Evolutionary conservation across 495 filamentous ascomycete species (phyloP), one percentile per base, ranked within the genome.

Genomic region (Penicillium longicatenatum): DNA sequence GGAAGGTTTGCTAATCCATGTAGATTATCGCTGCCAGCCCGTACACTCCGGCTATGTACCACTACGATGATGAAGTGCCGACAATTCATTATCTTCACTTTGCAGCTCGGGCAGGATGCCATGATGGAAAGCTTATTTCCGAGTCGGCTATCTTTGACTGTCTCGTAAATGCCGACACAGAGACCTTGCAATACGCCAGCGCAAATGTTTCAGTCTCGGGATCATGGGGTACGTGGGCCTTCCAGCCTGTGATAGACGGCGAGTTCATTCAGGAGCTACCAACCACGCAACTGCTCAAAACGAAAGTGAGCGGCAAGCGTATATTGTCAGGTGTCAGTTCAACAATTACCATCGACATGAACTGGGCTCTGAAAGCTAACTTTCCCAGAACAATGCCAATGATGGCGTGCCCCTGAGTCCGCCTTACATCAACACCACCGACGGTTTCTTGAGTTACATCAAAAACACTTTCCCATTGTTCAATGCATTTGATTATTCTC

Each of bases 201-300:
- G 72, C 68, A 11, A 70, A 55, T 24, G 73, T 85, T 29, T 85
- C 79, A 14, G 68, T 69, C 30, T 67, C 72, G 9, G 78, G 73
- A 4, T 68, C 71, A 41, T 76, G 50, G 52, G 76, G 70, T 60
- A 82, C 80, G 33, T 89, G 82, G 80, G 83, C 74, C 1, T 88
- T 88, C 59, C 62, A 84, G 24, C 86, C 86, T 8, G 86, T 89
- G 3, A 82, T 84, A 2, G 87, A 90, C 57, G 86, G 81, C 4
- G 67, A 67, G 4, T 81, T 86, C 57, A 69, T 89, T 53, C 72
- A 73, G 45, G 72, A 83, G 20, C 71, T 72, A 6, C 84, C 85
- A 12, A 79, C 71, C 26, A 64, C 74, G 57, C 83, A 87, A 62
- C 71, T 88, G 9, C 55, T 70, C 6, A 56, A 67, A 21, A 78